Evolutionary conservation across 2,329 filamentous ascomycete genomes (phyloP).

Genomic region (Pseudogymnoascus sp.): DNA sequence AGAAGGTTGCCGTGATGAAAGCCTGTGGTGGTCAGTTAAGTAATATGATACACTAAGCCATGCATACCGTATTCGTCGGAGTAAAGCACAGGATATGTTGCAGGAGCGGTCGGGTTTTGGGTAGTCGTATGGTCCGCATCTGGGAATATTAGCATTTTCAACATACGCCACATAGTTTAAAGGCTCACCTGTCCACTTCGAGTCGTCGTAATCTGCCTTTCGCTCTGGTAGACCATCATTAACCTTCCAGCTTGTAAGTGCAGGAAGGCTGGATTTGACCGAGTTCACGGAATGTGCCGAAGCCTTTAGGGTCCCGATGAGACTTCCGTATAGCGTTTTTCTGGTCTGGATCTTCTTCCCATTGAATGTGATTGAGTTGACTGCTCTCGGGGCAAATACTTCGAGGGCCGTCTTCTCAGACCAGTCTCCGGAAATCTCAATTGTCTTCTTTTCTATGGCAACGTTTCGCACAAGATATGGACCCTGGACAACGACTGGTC

Average conservation of each 20-base stretch:
- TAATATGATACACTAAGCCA: not conserved
- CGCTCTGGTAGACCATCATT: slow-evolving; percentile 37
- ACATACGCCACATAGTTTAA: not conserved
- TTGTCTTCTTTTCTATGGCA: slow-evolving; percentile 26
- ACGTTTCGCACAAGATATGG: slow-evolving; percentile 44
- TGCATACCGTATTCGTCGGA: slow-evolving; percentile 34
- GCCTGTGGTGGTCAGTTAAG: slow-evolving; percentile 11
- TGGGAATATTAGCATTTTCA: slow-evolving; percentile 12
- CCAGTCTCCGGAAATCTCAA: slow-evolving; percentile 39
- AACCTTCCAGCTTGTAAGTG: slow-evolving; percentile 27
- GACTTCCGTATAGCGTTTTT: slow-evolving; percentile 28
- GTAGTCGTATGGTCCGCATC: slow-evolving; percentile 35
- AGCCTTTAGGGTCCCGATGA: slow-evolving; percentile 28
- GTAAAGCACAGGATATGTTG: slow-evolving; percentile 37
- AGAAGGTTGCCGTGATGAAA: slow-evolving; percentile 37
- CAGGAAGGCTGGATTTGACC: slow-evolving; percentile 14
- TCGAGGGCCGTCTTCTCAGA: slow-evolving; percentile 34
- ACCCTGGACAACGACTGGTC: slow-evolving; percentile 41
- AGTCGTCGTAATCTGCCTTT: slow-evolving; percentile 34
- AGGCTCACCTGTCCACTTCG: slow-evolving; percentile 27
- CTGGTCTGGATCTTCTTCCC: slow-evolving; percentile 29
- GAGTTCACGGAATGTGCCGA: slow-evolving; percentile 16
- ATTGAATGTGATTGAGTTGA: slow-evolving; percentile 44
- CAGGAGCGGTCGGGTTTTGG: slow-evolving; percentile 32
- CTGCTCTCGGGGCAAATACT: slow-evolving; percentile 38